phyloP scores from a whole-genome alignment of 306 rosid species.

The Albizia julibrissin region DNA sequence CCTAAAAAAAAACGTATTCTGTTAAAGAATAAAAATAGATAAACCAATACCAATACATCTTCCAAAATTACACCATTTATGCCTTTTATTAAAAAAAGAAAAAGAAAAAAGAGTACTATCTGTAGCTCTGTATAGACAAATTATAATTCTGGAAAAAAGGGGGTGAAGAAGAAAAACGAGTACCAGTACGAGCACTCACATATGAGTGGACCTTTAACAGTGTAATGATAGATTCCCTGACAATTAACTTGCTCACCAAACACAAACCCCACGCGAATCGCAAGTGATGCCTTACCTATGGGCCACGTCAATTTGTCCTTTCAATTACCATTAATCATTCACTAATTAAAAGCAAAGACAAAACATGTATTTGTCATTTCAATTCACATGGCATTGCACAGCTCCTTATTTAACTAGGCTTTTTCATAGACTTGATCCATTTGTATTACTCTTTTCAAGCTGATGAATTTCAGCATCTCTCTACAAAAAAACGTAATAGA shows the following conservation, averaged over 20 bases:
- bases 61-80: neutral
- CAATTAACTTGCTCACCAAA: neutral
- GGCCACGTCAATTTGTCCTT: neutral
- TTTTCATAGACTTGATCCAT: too few species aligned
- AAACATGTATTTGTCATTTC: neutral
- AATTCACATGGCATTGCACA: neutral
- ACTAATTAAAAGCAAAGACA: neutral
- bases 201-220: neutral
- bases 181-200: neutral
- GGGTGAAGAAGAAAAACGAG: neutral
- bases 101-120: too few species aligned
- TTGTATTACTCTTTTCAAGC: too few species aligned
- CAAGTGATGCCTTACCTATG: constrained; percentile 7
- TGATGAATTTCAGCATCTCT: too few species aligned
- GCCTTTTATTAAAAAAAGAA: too few species aligned
- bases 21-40: too few species aligned
- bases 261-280: neutral
- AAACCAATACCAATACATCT: neutral
- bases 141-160: too few species aligned
- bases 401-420: too few species aligned
- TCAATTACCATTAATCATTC: too few species aligned
- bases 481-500: too few species aligned
- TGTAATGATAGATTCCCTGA: neutral
- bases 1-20: neutral
- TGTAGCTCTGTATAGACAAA: too few species aligned